A percentile compares a stretch with the other conserved stretches of the same genome.
Conservation (phyloP, 768 basidiomycete genomes). For the Phaffia tasmanica region DNA sequence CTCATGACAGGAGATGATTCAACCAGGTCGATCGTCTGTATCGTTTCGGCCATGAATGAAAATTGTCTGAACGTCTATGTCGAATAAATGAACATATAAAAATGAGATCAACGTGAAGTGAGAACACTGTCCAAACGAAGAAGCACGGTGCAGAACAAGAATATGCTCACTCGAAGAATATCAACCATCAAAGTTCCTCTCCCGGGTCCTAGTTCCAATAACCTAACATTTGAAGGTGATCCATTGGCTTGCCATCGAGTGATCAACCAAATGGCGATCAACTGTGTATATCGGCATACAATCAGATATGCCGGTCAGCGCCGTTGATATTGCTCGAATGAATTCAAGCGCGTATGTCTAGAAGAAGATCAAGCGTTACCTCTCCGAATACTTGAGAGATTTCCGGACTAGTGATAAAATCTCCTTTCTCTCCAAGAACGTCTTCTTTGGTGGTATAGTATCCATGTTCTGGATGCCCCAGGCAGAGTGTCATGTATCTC, state of each 20-base stretch:
- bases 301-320: background rate
- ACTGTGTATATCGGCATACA: slow-evolving; percentile 42
- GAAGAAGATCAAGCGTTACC: slow-evolving; percentile 46
- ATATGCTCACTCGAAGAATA: slow-evolving; percentile 58
- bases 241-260: slow-evolving; percentile 58
- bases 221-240: slow-evolving; percentile 46
- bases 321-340: background rate
- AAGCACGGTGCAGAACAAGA: background rate
- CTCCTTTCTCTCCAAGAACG: slow-evolving; percentile 75
- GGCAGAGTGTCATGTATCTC: slow-evolving; percentile 81
- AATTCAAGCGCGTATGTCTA: background rate
- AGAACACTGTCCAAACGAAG: background rate
- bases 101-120: background rate
- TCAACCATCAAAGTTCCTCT: slow-evolving; percentile 85
- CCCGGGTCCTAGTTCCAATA: slow-evolving; percentile 90
- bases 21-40: slow-evolving; percentile 52
- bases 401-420: slow-evolving; percentile 94
- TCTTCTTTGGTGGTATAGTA: slow-evolving; percentile 64
- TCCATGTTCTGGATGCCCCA: slow-evolving; percentile 77
- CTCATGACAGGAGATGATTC: slow-evolving; percentile 67
- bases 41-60: background rate
- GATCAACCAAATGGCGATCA: slow-evolving; percentile 75
- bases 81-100: slow-evolving; percentile 29
- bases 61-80: slow-evolving; percentile 36
- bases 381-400: slow-evolving; percentile 95